These are phyloP conservation scores for Megacollybia marginata DNA, from an alignment of 768 basidiomycete species.

Conservation along the genomic window DNA sequence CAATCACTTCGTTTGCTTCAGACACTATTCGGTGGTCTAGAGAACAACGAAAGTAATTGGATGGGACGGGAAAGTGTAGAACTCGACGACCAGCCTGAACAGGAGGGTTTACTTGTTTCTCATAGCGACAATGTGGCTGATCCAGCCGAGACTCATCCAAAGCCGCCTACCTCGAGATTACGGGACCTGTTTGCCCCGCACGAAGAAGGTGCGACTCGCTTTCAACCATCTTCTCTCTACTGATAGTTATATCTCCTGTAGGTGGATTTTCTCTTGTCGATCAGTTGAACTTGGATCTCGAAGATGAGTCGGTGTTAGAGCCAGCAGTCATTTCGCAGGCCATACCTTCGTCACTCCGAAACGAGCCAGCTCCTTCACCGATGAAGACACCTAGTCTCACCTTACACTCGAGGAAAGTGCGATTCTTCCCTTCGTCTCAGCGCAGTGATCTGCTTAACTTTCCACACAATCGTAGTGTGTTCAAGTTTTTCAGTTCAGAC, in stretches of 20 bases:
- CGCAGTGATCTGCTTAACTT: slow-evolving; percentile 5
- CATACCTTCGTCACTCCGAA: slow-evolving; percentile 12
- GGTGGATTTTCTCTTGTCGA: slow-evolving; percentile 70
- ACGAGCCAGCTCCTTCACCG: slow-evolving; percentile 6
- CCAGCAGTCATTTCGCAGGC: background rate
- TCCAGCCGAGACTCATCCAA: background rate
- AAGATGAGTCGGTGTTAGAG: slow-evolving; percentile 37
- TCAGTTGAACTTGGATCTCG: slow-evolving; percentile 67
- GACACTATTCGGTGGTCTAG: slow-evolving; percentile 42
- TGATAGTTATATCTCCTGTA: slow-evolving; percentile 16
- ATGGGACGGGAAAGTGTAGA: slow-evolving; percentile 48
- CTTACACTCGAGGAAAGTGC: slow-evolving; percentile 45
- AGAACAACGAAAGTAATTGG: slow-evolving; percentile 42
- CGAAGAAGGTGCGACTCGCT: slow-evolving; percentile 46
- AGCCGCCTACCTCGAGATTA: slow-evolving; percentile 26
- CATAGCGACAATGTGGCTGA: slow-evolving; percentile 10
- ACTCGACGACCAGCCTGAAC: slow-evolving; percentile 46
- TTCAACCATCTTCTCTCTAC: slow-evolving; percentile 1
- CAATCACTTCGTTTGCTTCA: slow-evolving; percentile 40
- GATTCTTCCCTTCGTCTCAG: slow-evolving; percentile 51
- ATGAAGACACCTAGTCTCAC: slow-evolving; percentile 25
- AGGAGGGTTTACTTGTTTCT: slow-evolving; percentile 17
- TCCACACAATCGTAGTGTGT: slow-evolving; percentile 20
- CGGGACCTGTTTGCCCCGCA: slow-evolving; percentile 71
- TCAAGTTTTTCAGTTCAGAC: slow-evolving; percentile 42